phyloP scores from a whole-genome alignment of 768 basidiomycete genomes.

The Lentinula aciculospora region DNA sequence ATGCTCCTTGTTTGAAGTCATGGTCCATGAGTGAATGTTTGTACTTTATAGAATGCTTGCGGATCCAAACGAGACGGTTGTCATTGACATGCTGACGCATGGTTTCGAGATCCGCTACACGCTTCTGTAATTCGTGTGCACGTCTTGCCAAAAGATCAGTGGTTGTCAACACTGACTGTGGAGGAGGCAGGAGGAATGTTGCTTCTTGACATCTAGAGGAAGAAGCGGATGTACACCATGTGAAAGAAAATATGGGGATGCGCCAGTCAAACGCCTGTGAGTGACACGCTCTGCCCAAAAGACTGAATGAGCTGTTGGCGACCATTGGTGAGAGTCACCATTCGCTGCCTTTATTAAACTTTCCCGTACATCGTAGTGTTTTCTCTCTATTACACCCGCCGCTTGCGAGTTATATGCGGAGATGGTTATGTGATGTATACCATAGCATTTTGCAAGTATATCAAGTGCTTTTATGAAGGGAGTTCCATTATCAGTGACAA shows the following conservation, averaged over 20 bases:
- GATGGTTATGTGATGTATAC: constrained; percentile 25
- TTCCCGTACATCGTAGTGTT: background rate
- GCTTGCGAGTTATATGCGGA: constrained; percentile 25
- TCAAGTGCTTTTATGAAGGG: constrained; percentile 15
- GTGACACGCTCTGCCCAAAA: background rate
- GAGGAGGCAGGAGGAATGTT: background rate
- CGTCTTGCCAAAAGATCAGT: constrained; percentile 16
- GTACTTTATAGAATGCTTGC: constrained; percentile 11
- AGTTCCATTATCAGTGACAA: constrained; percentile 26
- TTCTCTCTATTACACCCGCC: background rate
- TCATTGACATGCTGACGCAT: constrained; percentile 13
- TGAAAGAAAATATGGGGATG: background rate
- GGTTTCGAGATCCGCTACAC: constrained; percentile 14
- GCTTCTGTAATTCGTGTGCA: constrained; percentile 20
- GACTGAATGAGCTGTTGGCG: background rate
- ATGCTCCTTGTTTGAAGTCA: constrained; percentile 20
- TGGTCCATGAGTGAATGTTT: background rate
- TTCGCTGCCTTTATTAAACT: background rate
- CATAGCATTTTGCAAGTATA: background rate
- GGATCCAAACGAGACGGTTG: constrained; percentile 18
- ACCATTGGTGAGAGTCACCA: background rate
- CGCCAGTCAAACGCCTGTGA: background rate
- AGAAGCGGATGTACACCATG: background rate
- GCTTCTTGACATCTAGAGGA: background rate
- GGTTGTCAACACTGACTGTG: constrained; percentile 5